These are phyloP conservation scores for Yarrowia sp. DNA, from an alignment of 805 yeast species.

Conservation along the genomic window DNA sequence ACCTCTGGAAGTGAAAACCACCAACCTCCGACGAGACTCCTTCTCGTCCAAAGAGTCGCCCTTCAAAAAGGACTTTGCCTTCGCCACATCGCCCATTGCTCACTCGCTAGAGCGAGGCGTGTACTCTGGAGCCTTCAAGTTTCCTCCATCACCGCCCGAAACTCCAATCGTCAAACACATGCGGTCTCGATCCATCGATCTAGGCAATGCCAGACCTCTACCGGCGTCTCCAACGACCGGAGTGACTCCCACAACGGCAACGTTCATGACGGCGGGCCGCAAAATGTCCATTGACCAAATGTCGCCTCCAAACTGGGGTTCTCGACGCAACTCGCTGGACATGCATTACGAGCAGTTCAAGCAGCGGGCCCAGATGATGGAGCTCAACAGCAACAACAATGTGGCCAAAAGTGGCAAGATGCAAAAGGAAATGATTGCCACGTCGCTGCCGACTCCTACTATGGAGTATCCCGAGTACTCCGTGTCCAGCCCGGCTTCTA, in stretches of 20 bases:
- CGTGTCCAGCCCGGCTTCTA: neutral
- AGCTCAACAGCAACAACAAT: no score
- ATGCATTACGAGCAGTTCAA: slow-evolving; percentile 22
- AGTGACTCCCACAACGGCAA: slow-evolving; percentile 10
- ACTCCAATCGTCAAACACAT: slow-evolving; percentile 8
- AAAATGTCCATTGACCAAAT: slow-evolving; percentile 3
- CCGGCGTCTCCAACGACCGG: slow-evolving; percentile 18
- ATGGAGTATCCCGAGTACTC: slow-evolving; percentile 8
- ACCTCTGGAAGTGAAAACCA: slow-evolving; percentile 10
- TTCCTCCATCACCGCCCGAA: slow-evolving; percentile 22
- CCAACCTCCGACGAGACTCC: slow-evolving; percentile 6
- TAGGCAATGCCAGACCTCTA: neutral
- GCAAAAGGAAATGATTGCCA: neutral
- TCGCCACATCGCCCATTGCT: slow-evolving; percentile 22
- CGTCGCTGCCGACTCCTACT: neutral
- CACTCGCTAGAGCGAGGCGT: slow-evolving; percentile 9
- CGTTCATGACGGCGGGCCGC: slow-evolving; percentile 23
- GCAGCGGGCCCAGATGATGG: slow-evolving; percentile 7
- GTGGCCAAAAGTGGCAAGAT: neutral
- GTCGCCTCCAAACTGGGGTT: slow-evolving; percentile 22
- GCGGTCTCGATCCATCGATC: slow-evolving; percentile 12
- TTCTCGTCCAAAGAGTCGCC: slow-evolving; percentile 18
- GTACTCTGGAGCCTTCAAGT: neutral
- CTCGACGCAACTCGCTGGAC: slow-evolving; percentile 20
- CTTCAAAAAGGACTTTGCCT: slow-evolving; percentile 20